A percentile compares a stretch with the other conserved stretches of the same genome.
Evolutionary conservation across 2,329 filamentous ascomycete genomes (phyloP).

Genomic region (Monosporascus sp.): DNA sequence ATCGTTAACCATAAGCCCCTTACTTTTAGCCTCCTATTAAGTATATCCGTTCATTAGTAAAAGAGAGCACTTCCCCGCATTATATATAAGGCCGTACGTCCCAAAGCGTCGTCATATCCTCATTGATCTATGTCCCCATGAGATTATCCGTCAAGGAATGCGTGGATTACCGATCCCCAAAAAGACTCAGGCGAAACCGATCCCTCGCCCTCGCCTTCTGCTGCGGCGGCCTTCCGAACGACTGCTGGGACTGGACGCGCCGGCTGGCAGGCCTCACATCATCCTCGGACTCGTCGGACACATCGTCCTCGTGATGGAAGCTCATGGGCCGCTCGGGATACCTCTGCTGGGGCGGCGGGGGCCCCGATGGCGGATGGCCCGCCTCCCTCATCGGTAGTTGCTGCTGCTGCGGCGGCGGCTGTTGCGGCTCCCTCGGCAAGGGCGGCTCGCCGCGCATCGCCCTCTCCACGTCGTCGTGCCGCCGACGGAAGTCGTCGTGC

Average conservation of each 20-base stretch:
- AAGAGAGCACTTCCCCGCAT: too few species aligned
- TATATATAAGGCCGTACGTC: too few species aligned
- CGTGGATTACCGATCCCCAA: constrained; percentile 13
- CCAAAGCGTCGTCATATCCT: too few species aligned
- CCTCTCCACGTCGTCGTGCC: constrained; percentile 36
- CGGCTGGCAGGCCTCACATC: constrained; percentile 18
- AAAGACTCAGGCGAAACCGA: constrained; percentile 27
- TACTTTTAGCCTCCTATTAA: too few species aligned
- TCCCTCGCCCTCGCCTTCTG: constrained; percentile 22
- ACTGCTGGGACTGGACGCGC: constrained; percentile 27
- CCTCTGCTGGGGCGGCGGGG: constrained; percentile 10
- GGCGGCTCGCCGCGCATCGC: constrained; percentile 36
- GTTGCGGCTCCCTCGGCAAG: constrained; percentile 9
- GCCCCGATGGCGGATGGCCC: constrained; percentile 11
- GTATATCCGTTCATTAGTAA: too few species aligned
- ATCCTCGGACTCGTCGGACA: constrained; percentile 18
- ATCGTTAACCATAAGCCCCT: too few species aligned
- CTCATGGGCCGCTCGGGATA: constrained; percentile 16
- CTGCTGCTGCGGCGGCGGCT: constrained; percentile 6
- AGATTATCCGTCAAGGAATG: not conserved
- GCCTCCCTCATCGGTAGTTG: constrained; percentile 8
- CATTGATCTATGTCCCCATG: not conserved
- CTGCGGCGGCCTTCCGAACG: constrained; percentile 24
- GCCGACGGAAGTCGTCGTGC: constrained; percentile 39
- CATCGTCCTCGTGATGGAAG: constrained; percentile 13